phyloP scores from a whole-genome alignment of 2,329 filamentous ascomycete genomes.

The Monosporascus sp. region DNA sequence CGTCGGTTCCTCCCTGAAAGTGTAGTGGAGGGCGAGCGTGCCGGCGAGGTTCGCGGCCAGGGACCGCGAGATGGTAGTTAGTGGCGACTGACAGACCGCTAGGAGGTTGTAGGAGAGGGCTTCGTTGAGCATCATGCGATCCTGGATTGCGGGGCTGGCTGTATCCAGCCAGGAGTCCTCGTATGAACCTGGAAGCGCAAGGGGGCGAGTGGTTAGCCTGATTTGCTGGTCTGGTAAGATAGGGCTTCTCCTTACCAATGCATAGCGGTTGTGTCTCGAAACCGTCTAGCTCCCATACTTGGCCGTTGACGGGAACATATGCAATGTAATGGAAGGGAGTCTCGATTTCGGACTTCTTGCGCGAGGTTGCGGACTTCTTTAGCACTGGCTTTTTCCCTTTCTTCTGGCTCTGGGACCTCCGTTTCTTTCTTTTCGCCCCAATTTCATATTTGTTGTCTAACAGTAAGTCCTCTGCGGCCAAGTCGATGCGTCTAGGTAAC shows the following conservation, averaged over 20 bases:
- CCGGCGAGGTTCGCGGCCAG: slow-evolving; percentile 39
- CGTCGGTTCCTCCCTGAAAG: slow-evolving; percentile 33
- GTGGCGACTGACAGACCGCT: slow-evolving; percentile 64
- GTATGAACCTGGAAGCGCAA: slow-evolving; percentile 31
- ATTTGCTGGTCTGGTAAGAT: slow-evolving; percentile 1
- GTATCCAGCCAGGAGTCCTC: slow-evolving; percentile 60
- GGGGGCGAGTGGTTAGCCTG: slow-evolving; percentile 3
- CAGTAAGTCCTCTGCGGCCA: slow-evolving; percentile 64
- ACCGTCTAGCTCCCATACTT: slow-evolving; percentile 87
- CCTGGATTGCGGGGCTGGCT: slow-evolving; percentile 59
- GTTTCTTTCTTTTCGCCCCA: slow-evolving; percentile 29
- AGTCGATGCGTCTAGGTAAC: slow-evolving; percentile 60
- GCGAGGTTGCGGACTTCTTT: slow-evolving; percentile 28
- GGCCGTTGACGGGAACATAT: slow-evolving; percentile 69
- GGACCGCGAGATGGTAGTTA: slow-evolving; percentile 42
- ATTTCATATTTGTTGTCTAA: slow-evolving; percentile 52
- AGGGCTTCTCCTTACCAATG: slow-evolving; percentile 41
- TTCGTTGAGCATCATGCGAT: slow-evolving; percentile 61
- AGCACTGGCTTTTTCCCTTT: slow-evolving; percentile 5
- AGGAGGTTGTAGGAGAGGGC: slow-evolving; percentile 73
- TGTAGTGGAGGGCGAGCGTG: slow-evolving; percentile 32
- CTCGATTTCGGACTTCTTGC: slow-evolving; percentile 45
- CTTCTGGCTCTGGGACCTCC: slow-evolving; percentile 7
- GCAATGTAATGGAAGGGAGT: slow-evolving; percentile 82
- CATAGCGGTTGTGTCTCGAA: slow-evolving; percentile 65